These are phyloP conservation scores for Emergomyces pasteurianus DNA, from an alignment of 2,329 filamentous ascomycete genomes.

Conservation along the genomic window DNA sequence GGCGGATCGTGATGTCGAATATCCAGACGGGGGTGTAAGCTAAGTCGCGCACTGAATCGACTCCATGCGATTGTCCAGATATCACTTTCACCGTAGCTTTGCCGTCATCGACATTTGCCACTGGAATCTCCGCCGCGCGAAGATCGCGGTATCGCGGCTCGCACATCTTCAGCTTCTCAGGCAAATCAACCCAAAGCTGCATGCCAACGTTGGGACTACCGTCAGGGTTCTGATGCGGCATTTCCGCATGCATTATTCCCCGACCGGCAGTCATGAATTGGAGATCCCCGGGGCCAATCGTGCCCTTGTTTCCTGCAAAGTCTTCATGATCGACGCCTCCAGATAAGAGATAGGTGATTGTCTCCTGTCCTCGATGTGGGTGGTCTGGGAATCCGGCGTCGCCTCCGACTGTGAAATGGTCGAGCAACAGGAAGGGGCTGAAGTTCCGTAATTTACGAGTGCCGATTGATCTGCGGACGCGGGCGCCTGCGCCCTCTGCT, in stretches of 20 bases:
- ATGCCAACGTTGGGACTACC: constrained; percentile 71
- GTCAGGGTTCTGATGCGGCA: constrained; percentile 70
- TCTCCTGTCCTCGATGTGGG: constrained; percentile 70
- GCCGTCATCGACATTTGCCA: constrained; percentile 56
- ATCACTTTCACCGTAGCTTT: constrained; percentile 81
- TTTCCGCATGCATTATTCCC: constrained; percentile 91
- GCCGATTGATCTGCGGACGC: constrained; percentile 77
- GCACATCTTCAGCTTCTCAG: constrained; percentile 67
- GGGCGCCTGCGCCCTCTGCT: constrained; percentile 75
- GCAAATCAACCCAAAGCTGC: constrained; percentile 86
- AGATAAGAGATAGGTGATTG: constrained; percentile 78
- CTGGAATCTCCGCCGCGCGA: constrained; percentile 64
- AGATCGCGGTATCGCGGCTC: constrained; percentile 90
- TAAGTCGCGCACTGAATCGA: constrained; percentile 78
- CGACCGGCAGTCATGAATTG: constrained; percentile 96
- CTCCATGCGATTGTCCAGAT: constrained; percentile 68
- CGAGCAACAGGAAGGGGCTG: constrained; percentile 89
- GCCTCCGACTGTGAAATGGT: constrained; percentile 71
- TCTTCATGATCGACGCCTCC: constrained; percentile 87
- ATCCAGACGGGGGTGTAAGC: constrained; percentile 98
- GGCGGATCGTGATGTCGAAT: constrained; percentile 67
- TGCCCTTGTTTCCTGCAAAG: constrained; percentile 75
- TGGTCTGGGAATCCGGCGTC: constrained; percentile 89
- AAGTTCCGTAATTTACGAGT: constrained; percentile 74
- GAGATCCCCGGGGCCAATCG: constrained; percentile 73